Base-by-base conservation (phyloP, 2,329 filamentous ascomycete species). In the Aphanoascus verrucosus region DNA sequence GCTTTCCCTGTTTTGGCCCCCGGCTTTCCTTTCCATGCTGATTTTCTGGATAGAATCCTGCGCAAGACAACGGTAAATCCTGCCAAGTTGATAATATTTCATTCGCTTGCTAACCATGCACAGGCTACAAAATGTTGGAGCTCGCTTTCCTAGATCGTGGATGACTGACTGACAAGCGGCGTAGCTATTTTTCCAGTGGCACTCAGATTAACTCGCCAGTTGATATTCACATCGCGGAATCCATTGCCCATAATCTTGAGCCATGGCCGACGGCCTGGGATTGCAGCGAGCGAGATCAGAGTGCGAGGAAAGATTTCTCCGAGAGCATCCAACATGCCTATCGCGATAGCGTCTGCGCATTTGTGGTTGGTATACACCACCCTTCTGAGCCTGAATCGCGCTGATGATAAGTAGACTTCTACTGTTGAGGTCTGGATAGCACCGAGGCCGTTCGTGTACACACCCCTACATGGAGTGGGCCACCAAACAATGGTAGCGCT, bases 191-290 rank as follows among this genome's bases (percentile, higher is more conserved):
- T 71, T 72, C 70, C 14, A 83, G 83, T 61, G 81, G 80, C 1
- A 81, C 79, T 60, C 81, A 84, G 63, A 84, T 84, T 58, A 82
- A 83, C 51, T 75, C 79, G 8, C 81, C 81, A 2, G 76, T 79
- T 57, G 81, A 84, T 58, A 68, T 62, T 17, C 76, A 77, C 31
- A 84, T 84, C 53, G 76, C 79, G 3, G 67, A 68, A 35, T 74
- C 75, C 2, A 84, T 84, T 48, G 66, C 73, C 37, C 63, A 73
- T 35, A 81, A 83, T 54, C 63, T 80, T 43, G 70, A 74, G 50
- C 79, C 80, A 3, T 69, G 69, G 67, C 59, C 66, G 20, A 61
- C 58, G 37, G 69, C 69, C 17, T 75, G 72, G 72, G 62, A 68
- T 67, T 48, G n/a, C 14, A 14, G 3, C 14, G 41, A 41, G 11